Base-by-base conservation (phyloP, 805 yeast genomes). In the Metschnikowia kunwiensis region DNA sequence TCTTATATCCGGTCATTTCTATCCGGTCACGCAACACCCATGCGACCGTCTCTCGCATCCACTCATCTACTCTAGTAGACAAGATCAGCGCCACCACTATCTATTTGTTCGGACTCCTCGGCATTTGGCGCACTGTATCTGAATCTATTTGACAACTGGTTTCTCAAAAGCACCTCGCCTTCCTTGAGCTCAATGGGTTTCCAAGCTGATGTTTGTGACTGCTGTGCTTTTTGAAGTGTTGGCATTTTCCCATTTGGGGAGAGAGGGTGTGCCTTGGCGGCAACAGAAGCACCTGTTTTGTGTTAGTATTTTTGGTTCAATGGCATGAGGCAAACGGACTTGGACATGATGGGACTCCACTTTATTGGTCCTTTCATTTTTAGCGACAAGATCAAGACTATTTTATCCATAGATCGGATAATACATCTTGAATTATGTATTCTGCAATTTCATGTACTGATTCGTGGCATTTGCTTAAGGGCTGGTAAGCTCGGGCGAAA, bases 71-170 rank as follows among this genome's bases (percentile, higher is more conserved):
- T 24, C 42, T 67, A 76, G 48, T 61, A 74, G 10, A 76, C 61
- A 28, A 72, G 53, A 24, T 72, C 78, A 23, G 95, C 96, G 49
- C 96, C 97, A 38, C 97, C 98, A 35, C 75, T 71, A 50, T 79
- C 75, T 50, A 91, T 77, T 46, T 77, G 74, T 8, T 85, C 96
- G 18, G 83, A 78, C 62, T 91, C 98, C 11, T 49, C 36, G 13
- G 77, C 85, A 27, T 77, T 80, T 17, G 86, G 70, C 0, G 70
- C 64, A 27, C 70, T 65, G 57, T 81, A 84, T 62, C 82, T 80
- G 69, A 84, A 88, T 57, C 93, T 77, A 43, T 62, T 46, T 3
- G 97, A 88, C 41, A 91, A 72, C 37, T 80, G 75, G 34, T 74
- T 64, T 46, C 93, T 71, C 20, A 88, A 74, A 36, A 63, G 65